Conservation (phyloP, 1,139 yeast species). For the Trichomonascaceae sp. region DNA sequence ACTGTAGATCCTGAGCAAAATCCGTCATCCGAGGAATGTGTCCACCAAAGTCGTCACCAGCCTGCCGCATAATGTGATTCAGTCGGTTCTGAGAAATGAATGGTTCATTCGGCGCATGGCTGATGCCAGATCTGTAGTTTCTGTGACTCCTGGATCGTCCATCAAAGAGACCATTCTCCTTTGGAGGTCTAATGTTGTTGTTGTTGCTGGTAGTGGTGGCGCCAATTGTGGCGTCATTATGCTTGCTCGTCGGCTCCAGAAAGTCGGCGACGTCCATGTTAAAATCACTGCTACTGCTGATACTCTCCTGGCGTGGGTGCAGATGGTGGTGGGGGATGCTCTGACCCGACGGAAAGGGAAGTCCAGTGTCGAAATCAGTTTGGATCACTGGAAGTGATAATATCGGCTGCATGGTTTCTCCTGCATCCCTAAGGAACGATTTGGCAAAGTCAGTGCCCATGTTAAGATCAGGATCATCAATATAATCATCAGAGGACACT, state of each 20-base stretch:
- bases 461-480: neutral
- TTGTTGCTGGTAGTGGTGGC: neutral
- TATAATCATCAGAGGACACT: no score
- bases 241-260: no score
- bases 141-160: slow-evolving; percentile 2
- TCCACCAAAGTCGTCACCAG: slow-evolving; percentile 2
- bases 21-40: slow-evolving; percentile 2
- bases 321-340: neutral
- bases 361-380: neutral
- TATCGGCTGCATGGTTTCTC: neutral
- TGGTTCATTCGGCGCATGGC: slow-evolving; percentile 1
- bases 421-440: neutral
- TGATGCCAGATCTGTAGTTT: neutral
- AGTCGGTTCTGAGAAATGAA: slow-evolving; percentile 5
- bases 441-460: neutral
- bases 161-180: neutral
- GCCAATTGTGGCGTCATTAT: no score
- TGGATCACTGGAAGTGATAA: neutral
- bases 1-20: slow-evolving; percentile 3
- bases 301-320: neutral
- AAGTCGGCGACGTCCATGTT: neutral
- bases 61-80: slow-evolving; percentile 1
- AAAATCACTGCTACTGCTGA: neutral
- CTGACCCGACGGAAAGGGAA: neutral
- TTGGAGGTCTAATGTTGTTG: neutral